Evolutionary conservation across 148 eudicot species (phyloP), one percentile per base, ranked within the genome.

Genomic region (Rhododendron mucronatum): DNA sequence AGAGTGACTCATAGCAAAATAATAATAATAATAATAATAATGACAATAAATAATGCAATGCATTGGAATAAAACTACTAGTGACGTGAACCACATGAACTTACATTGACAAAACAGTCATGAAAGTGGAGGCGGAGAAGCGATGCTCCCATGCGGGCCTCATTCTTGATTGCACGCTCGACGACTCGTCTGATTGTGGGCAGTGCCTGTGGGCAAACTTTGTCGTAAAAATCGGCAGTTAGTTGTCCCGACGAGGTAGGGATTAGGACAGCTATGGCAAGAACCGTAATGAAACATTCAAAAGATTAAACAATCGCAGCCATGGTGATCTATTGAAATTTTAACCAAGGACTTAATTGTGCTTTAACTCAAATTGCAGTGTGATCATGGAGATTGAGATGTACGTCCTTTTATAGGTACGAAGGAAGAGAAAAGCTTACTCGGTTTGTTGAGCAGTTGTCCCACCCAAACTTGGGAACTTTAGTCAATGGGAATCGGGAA

Each of bases 31-130:
- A 7, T 6, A 47, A 47, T 1, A 47, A 47, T 30, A 13, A 71
- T 30, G 39, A 71, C 20, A 71, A 71, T 71, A 30, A 14, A 71
- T 71, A 30, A 14, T 1, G 13, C 37, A 28, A 6, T 30, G 18
- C 35, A 67, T 67, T 67, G 33, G 12, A 28, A 23, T 21, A 7
- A 10, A 21, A 21, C 26, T 1, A 21, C 0, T 59, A 26, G 8
- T 5, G 45, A 5, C 45, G 2, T 6, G 26, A 59, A 59, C 16
- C n/a, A 28, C 1, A 30, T n/a, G 7, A 41, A 81, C 89, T 87
- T 86, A 93, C 93, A 77, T 93, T 89, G 33, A 93, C 95, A 65
- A 91, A 93, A 80, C 95, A 93, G 69, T 91, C 93, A 86, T 93
- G 95, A 86, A 93, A 93, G 80, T 90, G 93, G 41, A 93, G 57